Conservation (phyloP, 2,329 filamentous ascomycete species). For the Torrubiella hemipterigena region DNA sequence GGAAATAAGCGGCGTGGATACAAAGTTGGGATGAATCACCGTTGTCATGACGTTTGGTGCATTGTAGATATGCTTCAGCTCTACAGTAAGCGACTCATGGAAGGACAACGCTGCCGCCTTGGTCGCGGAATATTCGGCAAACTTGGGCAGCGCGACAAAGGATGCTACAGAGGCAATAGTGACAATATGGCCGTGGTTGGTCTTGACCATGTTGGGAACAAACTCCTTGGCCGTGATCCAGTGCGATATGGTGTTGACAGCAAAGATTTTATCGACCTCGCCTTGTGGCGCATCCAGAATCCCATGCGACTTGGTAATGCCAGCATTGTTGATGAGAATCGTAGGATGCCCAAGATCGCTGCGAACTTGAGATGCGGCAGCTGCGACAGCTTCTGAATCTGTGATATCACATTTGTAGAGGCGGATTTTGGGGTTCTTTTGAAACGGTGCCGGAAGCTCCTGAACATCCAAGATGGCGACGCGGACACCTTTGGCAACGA, state of each 20-base stretch:
- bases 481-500: conserved; percentile 32
- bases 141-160: conserved; percentile 41
- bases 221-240: conserved; percentile 50
- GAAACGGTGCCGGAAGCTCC: not conserved
- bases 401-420: conserved; percentile 57
- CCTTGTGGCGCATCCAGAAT: conserved; percentile 9
- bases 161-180: conserved; percentile 53
- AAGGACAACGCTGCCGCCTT: conserved; percentile 52
- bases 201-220: conserved; percentile 44
- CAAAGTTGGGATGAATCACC: conserved; percentile 37
- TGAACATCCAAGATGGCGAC: conserved; percentile 54
- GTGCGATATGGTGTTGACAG: conserved; percentile 53
- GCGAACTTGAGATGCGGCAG: conserved; percentile 35
- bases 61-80: conserved; percentile 42
- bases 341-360: conserved; percentile 44
- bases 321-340: conserved; percentile 56
- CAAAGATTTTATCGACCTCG: conserved; percentile 48
- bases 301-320: conserved; percentile 27
- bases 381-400: conserved; percentile 32
- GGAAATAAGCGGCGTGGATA: conserved; percentile 6
- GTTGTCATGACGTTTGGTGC: conserved; percentile 48
- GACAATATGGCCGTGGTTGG: conserved; percentile 56
- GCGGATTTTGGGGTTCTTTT: not conserved
- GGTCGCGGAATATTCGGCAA: conserved; percentile 50
- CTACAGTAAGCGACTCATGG: conserved; percentile 47